phyloP scores from a whole-genome alignment of 2,329 filamentous ascomycete species.

The Aspergillus proliferans region DNA sequence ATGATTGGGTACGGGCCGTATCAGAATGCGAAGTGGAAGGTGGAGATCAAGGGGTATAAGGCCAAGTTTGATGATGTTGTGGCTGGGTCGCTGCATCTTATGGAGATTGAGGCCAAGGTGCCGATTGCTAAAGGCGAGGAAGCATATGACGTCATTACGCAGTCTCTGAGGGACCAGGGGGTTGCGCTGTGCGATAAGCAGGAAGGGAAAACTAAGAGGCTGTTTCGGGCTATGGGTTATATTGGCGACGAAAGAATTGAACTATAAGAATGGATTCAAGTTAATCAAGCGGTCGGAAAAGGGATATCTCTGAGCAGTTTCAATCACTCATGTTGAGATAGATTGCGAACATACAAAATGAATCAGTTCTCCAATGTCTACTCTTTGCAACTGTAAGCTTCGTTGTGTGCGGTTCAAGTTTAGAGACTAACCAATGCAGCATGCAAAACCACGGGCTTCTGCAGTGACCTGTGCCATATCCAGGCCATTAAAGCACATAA shows the following conservation, averaged over 20 bases:
- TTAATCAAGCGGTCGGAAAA: too few relatives aligned
- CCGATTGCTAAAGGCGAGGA: neutral
- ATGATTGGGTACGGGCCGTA: slow-evolving; percentile 1
- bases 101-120: slow-evolving; percentile 4
- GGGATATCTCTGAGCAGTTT: too few relatives aligned
- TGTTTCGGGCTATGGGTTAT: neutral
- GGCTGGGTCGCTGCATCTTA: slow-evolving; percentile 1
- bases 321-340: too few relatives aligned
- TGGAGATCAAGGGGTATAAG: slow-evolving; percentile 1
- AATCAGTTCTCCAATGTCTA: too few relatives aligned
- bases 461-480: too few relatives aligned
- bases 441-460: too few relatives aligned
- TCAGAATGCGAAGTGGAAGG: slow-evolving; percentile 4
- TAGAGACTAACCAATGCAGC: too few relatives aligned
- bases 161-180: neutral
- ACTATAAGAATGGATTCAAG: neutral
- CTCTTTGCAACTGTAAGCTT: too few relatives aligned
- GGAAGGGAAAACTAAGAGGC: neutral
- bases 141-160: neutral
- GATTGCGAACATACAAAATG: too few relatives aligned
- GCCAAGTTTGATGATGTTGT: slow-evolving; percentile 5
- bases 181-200: neutral
- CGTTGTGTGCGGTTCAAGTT: too few relatives aligned
- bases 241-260: neutral
- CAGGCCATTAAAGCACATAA: too few relatives aligned